A percentile compares a stretch with the other conserved stretches of the same genome.
These are phyloP conservation scores for Isabelozyma heimii DNA, from an alignment of 805 yeast species.

Conservation along the genomic window DNA sequence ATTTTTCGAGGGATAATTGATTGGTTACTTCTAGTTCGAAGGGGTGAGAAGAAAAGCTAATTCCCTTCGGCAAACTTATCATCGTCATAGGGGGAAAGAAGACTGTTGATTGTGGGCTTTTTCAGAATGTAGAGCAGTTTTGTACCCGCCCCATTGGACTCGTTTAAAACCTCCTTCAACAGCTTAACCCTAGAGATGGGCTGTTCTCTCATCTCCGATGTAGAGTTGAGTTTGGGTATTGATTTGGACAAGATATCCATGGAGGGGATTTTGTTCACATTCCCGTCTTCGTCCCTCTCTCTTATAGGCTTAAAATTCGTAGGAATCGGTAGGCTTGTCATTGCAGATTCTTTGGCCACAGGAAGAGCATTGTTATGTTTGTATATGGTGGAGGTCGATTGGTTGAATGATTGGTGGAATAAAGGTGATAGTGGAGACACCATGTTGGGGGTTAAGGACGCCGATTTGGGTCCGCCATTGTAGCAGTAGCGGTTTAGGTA, in stretches of 20 bases:
- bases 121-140: conserved; percentile 10
- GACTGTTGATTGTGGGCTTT: conserved; percentile 29
- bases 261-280: conserved; percentile 3
- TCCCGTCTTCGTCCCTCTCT: neutral
- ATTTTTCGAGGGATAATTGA: no score
- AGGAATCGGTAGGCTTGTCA: conserved; percentile 5
- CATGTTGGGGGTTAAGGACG: conserved; percentile 26
- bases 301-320: conserved; percentile 4
- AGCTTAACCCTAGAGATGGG: conserved; percentile 15
- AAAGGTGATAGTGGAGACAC: conserved; percentile 40
- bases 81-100: conserved; percentile 24
- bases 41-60: no score
- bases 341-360: neutral
- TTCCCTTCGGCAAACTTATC: conserved; percentile 6
- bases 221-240: conserved; percentile 2
- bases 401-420: conserved; percentile 36
- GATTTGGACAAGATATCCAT: conserved; percentile 3
- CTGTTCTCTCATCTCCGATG: conserved; percentile 2
- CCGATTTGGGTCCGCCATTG: conserved; percentile 12
- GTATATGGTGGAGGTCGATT: conserved; percentile 6
- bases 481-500: neutral
- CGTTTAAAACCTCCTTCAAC: conserved; percentile 28
- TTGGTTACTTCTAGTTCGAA: no score
- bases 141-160: neutral
- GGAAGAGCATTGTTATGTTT: neutral